Percentiles rank a stretch among this genome's conserved stretches.
Evolutionary conservation across 1,284 basidiomycete genomes (phyloP).

Genomic region (Blastosporella zonata): DNA sequence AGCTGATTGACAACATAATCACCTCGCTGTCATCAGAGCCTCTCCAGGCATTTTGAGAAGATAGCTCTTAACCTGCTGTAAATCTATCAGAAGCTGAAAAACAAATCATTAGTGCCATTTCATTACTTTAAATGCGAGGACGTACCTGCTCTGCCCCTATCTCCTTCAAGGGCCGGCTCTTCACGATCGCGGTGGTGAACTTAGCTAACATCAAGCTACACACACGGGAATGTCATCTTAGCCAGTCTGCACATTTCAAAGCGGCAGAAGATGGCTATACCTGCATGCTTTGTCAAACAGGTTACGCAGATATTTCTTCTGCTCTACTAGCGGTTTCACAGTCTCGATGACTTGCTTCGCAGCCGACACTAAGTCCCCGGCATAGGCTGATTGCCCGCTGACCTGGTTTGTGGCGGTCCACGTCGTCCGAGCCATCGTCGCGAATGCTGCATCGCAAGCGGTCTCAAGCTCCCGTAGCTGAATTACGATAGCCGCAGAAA

Average conservation of each 20-base stretch:
- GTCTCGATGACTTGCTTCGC: conserved; percentile 63
- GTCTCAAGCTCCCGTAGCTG: conserved; percentile 82
- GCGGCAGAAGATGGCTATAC: conserved; percentile 38
- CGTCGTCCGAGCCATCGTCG: conserved; percentile 68
- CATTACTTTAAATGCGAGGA: not conserved
- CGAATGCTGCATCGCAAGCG: conserved; percentile 75
- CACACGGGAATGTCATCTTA: not conserved
- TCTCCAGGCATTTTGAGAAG: conserved; percentile 83
- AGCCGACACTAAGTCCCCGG: conserved; percentile 68
- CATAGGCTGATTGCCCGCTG: conserved; percentile 80
- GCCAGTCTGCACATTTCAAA: not conserved
- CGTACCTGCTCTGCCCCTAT: conserved; percentile 89
- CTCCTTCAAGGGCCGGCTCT: conserved; percentile 84
- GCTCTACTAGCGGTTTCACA: conserved; percentile 76
- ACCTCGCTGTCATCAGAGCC: conserved; percentile 55
- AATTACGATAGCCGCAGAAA: conserved; percentile 76
- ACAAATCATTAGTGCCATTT: not conserved
- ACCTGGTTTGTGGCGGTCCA: conserved; percentile 83
- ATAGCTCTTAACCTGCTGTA: conserved; percentile 84
- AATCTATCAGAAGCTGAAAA: conserved; percentile 80
- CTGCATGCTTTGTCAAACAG: conserved; percentile 89
- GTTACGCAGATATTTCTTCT: conserved; percentile 90
- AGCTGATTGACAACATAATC: not conserved
- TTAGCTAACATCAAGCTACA: conserved; percentile 75
- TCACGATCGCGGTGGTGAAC: conserved; percentile 85